A percentile compares a stretch with the other conserved stretches of the same genome.
Conservation (phyloP, 371 early-diverging fungal species). For the Mucor velutinosus region DNA sequence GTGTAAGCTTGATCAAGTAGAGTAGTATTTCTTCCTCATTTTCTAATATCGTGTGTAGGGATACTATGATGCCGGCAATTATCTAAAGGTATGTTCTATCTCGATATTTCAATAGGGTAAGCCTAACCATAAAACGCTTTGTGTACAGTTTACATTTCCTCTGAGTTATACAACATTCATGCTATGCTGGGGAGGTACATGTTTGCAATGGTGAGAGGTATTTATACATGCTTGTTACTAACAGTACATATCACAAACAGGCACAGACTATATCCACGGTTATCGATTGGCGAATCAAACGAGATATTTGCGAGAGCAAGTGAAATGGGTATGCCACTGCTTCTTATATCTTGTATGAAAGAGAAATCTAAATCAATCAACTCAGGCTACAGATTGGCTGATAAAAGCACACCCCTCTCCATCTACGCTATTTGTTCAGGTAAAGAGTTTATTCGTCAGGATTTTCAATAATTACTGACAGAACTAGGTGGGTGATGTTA, state of each 20-base stretch:
- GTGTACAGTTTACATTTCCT: slow-evolving; percentile 57
- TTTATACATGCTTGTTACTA: not conserved
- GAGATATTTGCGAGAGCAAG: slow-evolving; percentile 44
- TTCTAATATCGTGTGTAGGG: slow-evolving; percentile 17
- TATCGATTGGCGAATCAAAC: slow-evolving; percentile 55
- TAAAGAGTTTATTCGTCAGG: not conserved
- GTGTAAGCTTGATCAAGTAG: slow-evolving; percentile 17
- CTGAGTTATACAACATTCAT: slow-evolving; percentile 53
- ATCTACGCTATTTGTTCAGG: slow-evolving; percentile 28
- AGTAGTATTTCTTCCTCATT: not conserved
- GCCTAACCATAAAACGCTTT: not conserved
- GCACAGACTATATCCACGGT: slow-evolving; percentile 49
- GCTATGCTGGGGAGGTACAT: slow-evolving; percentile 59
- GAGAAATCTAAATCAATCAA: not conserved
- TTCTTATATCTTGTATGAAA: not conserved
- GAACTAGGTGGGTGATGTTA: slow-evolving; percentile 21
- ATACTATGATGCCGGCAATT: slow-evolving; percentile 46
- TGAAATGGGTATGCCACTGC: slow-evolving; percentile 56
- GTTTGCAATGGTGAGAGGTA: not conserved
- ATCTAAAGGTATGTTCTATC: slow-evolving; percentile 17
- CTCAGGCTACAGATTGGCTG: slow-evolving; percentile 59
- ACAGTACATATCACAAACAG: not conserved
- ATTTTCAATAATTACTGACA: not conserved
- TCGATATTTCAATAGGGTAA: not conserved
- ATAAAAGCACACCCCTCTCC: slow-evolving; percentile 35